Evolutionary conservation across 768 basidiomycete genomes (phyloP), one percentile per base, ranked within the genome.

Genomic region (Asterophora lycoperdoides): DNA sequence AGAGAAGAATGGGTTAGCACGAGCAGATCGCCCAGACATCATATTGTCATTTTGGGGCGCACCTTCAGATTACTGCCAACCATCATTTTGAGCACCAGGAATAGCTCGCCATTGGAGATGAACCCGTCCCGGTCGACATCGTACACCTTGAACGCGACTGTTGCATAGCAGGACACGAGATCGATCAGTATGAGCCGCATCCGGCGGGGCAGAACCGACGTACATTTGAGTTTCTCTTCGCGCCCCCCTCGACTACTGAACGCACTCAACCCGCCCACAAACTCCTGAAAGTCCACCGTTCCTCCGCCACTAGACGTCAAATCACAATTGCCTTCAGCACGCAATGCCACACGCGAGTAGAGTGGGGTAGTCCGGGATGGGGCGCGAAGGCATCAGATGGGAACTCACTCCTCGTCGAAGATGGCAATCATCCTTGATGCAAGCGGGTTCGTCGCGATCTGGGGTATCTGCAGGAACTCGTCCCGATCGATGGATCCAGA

Each of bases 71-170:
- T 99, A 68, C 89, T 97, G 29, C 96, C 96, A 42, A 98, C 96
- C 96, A 99, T 99, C 92, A 98, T 98, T 79, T 99, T 99, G 56
- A 99, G 74, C 33, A 99, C 96, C 40, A 99, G 73, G 74, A 97
- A 99, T 26, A 99, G 81, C 69, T 99, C 96, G 48, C 96, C 96
- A 62, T 99, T 99, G 10, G 93, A 96, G 66, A 99, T 99, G 70
- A 69, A 99, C 7, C 93, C 93, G 62, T 99, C 96, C 44, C 96
- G 80, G 66, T 99, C 96, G 64, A 99, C 91, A 64, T 99, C 96
- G 60, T 99, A 99, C 43, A 99, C 96, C 66, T 98, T 98, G 83
- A 99, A 99, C 19, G 96, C 96, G 62, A 99, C 96, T 99, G 55
- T 51, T 46, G 36, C n/a, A n/a, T n/a, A n/a, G 30, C 40, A 34